Conservation (phyloP, 2,329 filamentous ascomycete genomes). For the Rutstroemia sydowiana region DNA sequence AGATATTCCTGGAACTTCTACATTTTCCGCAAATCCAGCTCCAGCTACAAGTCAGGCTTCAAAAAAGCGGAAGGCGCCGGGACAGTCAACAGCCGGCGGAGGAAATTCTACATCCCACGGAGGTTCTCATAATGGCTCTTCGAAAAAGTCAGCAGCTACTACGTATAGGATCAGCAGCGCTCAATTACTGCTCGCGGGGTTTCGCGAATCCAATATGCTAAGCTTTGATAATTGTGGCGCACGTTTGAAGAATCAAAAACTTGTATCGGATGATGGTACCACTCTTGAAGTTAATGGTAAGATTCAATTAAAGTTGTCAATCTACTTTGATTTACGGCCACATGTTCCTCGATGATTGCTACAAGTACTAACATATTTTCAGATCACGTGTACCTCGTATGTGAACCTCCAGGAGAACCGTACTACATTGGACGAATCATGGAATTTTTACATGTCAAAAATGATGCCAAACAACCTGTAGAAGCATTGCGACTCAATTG, state of each 20-base stretch:
- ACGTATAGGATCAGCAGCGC: constrained; percentile 16
- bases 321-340: background rate
- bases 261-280: constrained; percentile 88
- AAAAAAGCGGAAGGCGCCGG: constrained; percentile 77
- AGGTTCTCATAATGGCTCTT: constrained; percentile 9
- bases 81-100: constrained; percentile 18
- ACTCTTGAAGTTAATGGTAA: constrained; percentile 78
- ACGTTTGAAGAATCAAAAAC: constrained; percentile 64
- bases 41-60: constrained; percentile 40
- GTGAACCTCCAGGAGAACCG: constrained; percentile 93
- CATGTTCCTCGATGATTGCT: constrained; percentile 4
- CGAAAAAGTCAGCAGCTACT: constrained; percentile 13
- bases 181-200: constrained; percentile 13
- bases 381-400: constrained; percentile 93
- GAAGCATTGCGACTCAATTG: constrained; percentile 92
- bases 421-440: constrained; percentile 98
- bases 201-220: constrained; percentile 73
- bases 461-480: constrained; percentile 64
- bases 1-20: constrained; percentile 51
- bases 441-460: constrained; percentile 86
- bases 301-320: constrained; percentile 23
- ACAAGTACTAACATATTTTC: constrained; percentile 19
- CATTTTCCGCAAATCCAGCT: constrained; percentile 43
- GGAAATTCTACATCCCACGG: constrained; percentile 8
- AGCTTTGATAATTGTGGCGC: constrained; percentile 70